phyloP scores from a whole-genome alignment of 2,329 filamentous ascomycete species.

The Cladosporium sp. region DNA sequence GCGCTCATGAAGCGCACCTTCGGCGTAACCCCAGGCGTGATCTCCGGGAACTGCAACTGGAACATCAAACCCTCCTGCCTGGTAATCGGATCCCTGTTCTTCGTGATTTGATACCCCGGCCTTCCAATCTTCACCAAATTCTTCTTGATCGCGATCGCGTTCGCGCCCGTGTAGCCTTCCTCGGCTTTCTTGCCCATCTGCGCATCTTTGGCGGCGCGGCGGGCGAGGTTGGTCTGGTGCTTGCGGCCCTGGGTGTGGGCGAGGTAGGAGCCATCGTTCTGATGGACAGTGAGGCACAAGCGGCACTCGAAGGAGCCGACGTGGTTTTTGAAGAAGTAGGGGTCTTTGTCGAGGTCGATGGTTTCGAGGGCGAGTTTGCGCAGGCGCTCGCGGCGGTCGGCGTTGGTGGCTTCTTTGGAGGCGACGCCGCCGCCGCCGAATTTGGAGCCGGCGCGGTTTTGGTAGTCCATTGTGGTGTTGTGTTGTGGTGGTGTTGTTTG shows the following conservation, averaged over 20 bases:
- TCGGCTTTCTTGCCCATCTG: constrained; percentile 76
- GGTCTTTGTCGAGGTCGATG: constrained; percentile 98
- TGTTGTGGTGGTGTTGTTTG: neutral
- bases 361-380: constrained; percentile 98
- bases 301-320: constrained; percentile 97
- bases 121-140: constrained; percentile 93
- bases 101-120: constrained; percentile 97
- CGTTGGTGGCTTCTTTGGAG: constrained; percentile 89
- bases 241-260: constrained; percentile 98
- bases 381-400: constrained; percentile 93
- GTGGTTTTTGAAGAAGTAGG: constrained; percentile 99
- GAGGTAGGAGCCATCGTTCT: constrained; percentile 98
- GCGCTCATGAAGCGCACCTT: constrained; percentile 97
- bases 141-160: constrained; percentile 67
- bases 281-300: constrained; percentile 94
- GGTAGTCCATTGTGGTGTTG: constrained; percentile 36
- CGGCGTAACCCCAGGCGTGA: constrained; percentile 71
- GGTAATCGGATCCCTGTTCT: constrained; percentile 85
- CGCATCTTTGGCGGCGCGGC: constrained; percentile 91
- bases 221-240: constrained; percentile 96
- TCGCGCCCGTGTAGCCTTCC: constrained; percentile 68
- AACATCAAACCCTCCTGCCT: constrained; percentile 90
- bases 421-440: constrained; percentile 97
- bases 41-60: constrained; percentile 93
- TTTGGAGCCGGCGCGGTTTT: constrained; percentile 95